A percentile compares a stretch with the other conserved stretches of the same genome.
phyloP scores from a whole-genome alignment of 2,329 filamentous ascomycete genomes.

The Penicillium sp. region DNA sequence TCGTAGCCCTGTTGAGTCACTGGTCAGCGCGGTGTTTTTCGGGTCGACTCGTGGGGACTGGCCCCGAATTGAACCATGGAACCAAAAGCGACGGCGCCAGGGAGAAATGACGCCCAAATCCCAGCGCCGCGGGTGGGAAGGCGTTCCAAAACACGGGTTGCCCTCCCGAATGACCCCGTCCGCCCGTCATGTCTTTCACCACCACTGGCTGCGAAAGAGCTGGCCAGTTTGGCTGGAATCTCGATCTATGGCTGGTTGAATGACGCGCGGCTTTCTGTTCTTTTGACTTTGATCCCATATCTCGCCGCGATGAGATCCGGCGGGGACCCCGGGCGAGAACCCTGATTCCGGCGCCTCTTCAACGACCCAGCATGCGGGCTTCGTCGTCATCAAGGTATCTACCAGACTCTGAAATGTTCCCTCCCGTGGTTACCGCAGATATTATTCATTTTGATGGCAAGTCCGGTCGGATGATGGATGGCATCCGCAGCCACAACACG shows the following conservation, averaged over 20 bases:
- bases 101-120: background rate
- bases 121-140: background rate
- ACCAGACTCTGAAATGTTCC: too few relatives aligned
- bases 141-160: slow-evolving; percentile 19
- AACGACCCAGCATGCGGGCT: too few relatives aligned
- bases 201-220: slow-evolving; percentile 14
- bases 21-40: background rate
- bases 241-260: too few relatives aligned
- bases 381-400: too few relatives aligned
- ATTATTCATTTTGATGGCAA: background rate
- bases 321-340: too few relatives aligned
- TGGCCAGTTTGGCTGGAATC: too few relatives aligned
- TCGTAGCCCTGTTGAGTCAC: slow-evolving; percentile 60
- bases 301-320: too few relatives aligned
- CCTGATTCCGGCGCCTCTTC: too few relatives aligned
- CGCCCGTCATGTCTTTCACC: slow-evolving; percentile 22
- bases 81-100: slow-evolving; percentile 30
- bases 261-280: too few relatives aligned
- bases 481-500: background rate
- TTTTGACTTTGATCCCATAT: too few relatives aligned
- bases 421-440: too few relatives aligned
- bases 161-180: slow-evolving; percentile 17
- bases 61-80: slow-evolving; percentile 36
- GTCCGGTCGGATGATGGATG: background rate
- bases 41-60: slow-evolving; percentile 17